A percentile compares a stretch with the other conserved stretches of the same genome.
phyloP scores from a whole-genome alignment of 441 rosid genomes.

The Syzygium syzygioides region DNA sequence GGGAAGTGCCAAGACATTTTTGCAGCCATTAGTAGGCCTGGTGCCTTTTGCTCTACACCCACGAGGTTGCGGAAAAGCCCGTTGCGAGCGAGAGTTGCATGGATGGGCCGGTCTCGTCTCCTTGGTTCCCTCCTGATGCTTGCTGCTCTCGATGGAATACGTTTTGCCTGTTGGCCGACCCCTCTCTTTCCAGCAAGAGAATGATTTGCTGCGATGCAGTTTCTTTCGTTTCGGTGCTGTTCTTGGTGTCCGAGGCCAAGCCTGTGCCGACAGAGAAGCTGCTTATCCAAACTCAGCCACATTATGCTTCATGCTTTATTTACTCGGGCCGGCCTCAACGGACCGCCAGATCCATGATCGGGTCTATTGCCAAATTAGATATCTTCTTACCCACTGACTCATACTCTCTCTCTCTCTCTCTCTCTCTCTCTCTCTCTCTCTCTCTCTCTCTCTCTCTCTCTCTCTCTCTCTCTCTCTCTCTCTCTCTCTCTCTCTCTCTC shows the following conservation, averaged over 20 bases:
- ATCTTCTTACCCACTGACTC: too few species aligned
- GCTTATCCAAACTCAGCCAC: not conserved
- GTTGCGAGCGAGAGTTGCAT: not conserved
- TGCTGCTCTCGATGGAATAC: not conserved
- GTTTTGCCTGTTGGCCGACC: not conserved
- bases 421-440: not conserved
- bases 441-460: too few species aligned
- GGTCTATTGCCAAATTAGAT: not conserved
- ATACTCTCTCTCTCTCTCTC: not conserved
- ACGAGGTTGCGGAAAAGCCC: not conserved
- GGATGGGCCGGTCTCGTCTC: not conserved
- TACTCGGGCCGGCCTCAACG: accelerated
- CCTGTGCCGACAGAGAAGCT: not conserved
- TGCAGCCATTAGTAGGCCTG: not conserved
- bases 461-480: too few species aligned
- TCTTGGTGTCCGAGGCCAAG: not conserved
- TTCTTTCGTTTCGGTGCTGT: not conserved
- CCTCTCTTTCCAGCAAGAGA: not conserved
- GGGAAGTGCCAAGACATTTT: not conserved
- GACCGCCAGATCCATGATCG: accelerated
- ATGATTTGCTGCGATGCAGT: not conserved
- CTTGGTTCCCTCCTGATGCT: not conserved
- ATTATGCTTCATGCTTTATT: not conserved
- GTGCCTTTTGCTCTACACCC: not conserved
- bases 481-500: too few species aligned